Evolutionary conservation across 2,329 filamentous ascomycete species (phyloP).

Genomic region (Erysiphe pulchra): DNA sequence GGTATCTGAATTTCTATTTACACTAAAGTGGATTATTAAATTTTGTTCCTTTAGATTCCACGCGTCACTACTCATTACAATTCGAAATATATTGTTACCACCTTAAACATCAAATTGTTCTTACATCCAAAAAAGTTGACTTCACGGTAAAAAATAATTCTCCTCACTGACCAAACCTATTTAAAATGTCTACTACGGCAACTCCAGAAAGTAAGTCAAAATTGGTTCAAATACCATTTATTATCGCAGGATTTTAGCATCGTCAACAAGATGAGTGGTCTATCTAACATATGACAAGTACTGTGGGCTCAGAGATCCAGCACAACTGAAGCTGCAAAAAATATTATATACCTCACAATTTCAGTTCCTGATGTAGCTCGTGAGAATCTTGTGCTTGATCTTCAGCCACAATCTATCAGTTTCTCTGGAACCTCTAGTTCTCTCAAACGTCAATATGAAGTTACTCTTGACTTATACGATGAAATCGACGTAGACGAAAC

Average conservation of each 20-base stretch:
- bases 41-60: background rate
- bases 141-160: background rate
- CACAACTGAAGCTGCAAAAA: slow-evolving; percentile 52
- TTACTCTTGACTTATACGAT: slow-evolving; percentile 66
- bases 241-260: too few relatives aligned
- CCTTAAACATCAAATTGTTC: background rate
- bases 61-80: background rate
- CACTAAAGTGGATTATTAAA: background rate
- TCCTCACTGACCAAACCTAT: background rate
- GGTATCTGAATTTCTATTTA: too few relatives aligned
- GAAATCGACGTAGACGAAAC: slow-evolving; percentile 71
- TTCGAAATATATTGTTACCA: background rate
- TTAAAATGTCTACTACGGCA: background rate
- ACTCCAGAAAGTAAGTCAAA: background rate
- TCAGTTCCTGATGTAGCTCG: slow-evolving; percentile 61
- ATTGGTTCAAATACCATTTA: too few relatives aligned
- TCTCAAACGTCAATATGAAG: slow-evolving; percentile 66
- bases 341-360: slow-evolving; percentile 87
- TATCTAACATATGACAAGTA: slow-evolving; percentile 25
- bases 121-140: background rate
- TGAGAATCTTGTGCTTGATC: slow-evolving; percentile 53
- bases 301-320: slow-evolving; percentile 96
- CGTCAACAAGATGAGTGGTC: too few relatives aligned
- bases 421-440: slow-evolving; percentile 66
- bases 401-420: slow-evolving; percentile 49